Percentiles rank a stretch among this genome's conserved stretches.
These are phyloP conservation scores for Penicillium sp. DNA, from an alignment of 2,329 filamentous ascomycete species.

Conservation along the genomic window DNA sequence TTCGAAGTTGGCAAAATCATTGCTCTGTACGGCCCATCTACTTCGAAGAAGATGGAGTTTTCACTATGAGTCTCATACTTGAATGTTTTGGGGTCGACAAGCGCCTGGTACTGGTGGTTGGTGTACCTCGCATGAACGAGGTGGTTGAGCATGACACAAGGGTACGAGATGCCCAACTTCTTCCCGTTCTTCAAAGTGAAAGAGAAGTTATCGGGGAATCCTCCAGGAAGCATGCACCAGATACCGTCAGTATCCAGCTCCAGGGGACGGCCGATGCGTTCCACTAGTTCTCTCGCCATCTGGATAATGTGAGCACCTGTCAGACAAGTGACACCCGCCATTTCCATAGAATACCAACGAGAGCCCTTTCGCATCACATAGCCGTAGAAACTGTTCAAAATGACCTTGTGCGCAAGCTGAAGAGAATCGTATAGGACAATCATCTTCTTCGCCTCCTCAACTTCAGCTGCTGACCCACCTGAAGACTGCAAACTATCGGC, in stretches of 20 bases:
- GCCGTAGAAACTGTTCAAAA: constrained; percentile 97
- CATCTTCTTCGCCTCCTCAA: constrained; percentile 98
- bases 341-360: constrained; percentile 98
- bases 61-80: constrained; percentile 97
- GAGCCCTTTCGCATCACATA: constrained; percentile 99
- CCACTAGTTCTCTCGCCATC: constrained; percentile 87
- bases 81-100: constrained; percentile 75
- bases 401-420: constrained; percentile 97
- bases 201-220: constrained; percentile 92
- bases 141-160: constrained; percentile 98
- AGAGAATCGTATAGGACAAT: constrained; percentile 92
- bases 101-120: constrained; percentile 93
- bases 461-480: constrained; percentile 70
- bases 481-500: constrained; percentile 80
- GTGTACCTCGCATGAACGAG: constrained; percentile 92
- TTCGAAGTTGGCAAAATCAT: constrained; percentile 98
- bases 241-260: constrained; percentile 98
- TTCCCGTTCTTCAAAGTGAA: constrained; percentile 96
- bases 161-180: constrained; percentile 94
- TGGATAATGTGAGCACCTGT: constrained; percentile 97
- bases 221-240: constrained; percentile 97
- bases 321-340: constrained; percentile 97
- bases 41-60: constrained; percentile 99
- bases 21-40: constrained; percentile 94
- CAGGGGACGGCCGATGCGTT: constrained; percentile 85